Evolutionary conservation across 192 early-diverging fungal genomes (phyloP), one percentile per base, ranked within the genome.

Genomic region (Neocallimastix lanati): DNA sequence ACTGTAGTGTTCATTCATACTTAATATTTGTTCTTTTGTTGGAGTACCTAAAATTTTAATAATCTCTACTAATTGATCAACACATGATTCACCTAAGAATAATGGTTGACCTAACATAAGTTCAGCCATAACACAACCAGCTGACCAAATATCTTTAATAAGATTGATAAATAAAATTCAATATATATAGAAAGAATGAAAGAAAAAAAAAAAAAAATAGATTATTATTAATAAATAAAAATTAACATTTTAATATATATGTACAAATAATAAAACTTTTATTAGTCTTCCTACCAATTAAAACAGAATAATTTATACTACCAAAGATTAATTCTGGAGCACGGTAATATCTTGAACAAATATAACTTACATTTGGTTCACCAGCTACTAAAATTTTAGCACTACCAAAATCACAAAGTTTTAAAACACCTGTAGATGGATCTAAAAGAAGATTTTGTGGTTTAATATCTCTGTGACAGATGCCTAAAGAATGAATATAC

Each of bases 401-500:
- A 85, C 86, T 89, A 79, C 97, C 97, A 87, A 99, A 99, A 85
- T 99, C 97, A 84, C 96, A 98, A 77, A 99, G 88, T 83, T 98
- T 99, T 77, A 99, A 87, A 79, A 98, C 91, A n/a, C 96, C 96
- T 15, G 90, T 92, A 21, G 88, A 80, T 78, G 94, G 94, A 84
- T 98, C 93, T 58, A 99, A 87, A 78, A 99, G 88, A 85, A 99
- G 85, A 84, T 99, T 99, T 85, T 98, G 97, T 78, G 97, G 97
- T 87, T 99, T 99, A 83, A 99, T 98, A 85, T 99, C 97, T 80
- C 97, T 92, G 82, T 99, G 97, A 87, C 97, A 99, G 82, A 99
- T 98, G 29, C 28, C 97, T 77, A 96, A 87, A 58, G 94, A 91
- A 85, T 99, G 97, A 83, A 95, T 95, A 84, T 97, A 99, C 77